Percentiles rank a stretch among this genome's conserved stretches.
These are phyloP conservation scores for Pyronema omphalodes DNA, from an alignment of 495 filamentous ascomycete species.

Conservation along the genomic window DNA sequence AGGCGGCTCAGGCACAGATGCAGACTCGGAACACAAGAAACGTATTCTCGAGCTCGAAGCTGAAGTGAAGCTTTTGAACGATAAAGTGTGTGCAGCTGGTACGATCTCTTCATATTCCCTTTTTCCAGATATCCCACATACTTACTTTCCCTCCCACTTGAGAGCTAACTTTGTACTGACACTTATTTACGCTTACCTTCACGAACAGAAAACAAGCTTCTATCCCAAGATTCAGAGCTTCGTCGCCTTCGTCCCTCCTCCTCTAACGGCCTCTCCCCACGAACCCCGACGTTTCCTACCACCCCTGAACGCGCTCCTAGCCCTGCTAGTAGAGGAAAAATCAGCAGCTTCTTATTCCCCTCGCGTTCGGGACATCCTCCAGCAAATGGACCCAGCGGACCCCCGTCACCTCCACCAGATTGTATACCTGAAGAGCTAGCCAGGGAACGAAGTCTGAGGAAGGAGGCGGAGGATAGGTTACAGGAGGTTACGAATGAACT, in stretches of 20 bases:
- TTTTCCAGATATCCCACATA: background rate
- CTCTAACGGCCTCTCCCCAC: slow-evolving; percentile 21
- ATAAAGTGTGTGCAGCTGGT: slow-evolving; percentile 63
- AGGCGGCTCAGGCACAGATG: too few relatives aligned
- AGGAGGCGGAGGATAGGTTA: slow-evolving; percentile 55
- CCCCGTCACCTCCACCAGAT: slow-evolving; percentile 26
- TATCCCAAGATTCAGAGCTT: slow-evolving; percentile 89
- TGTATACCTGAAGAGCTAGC: slow-evolving; percentile 53
- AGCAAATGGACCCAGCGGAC: slow-evolving; percentile 18
- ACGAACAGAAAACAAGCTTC: slow-evolving; percentile 49
- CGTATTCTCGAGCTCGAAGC: background rate
- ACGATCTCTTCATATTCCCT: slow-evolving; percentile 23
- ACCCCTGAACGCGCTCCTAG: slow-evolving; percentile 24
- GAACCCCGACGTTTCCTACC: slow-evolving; percentile 23
- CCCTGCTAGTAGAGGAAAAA: slow-evolving; percentile 30
- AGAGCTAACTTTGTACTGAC: background rate
- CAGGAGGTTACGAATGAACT: slow-evolving; percentile 57
- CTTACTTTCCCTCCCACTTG: background rate
- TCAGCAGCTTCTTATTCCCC: slow-evolving; percentile 41
- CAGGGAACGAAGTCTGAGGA: slow-evolving; percentile 51
- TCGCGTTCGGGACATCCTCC: slow-evolving; percentile 18
- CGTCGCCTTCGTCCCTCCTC: slow-evolving; percentile 23
- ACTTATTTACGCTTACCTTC: background rate
- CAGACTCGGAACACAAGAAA: too few relatives aligned
- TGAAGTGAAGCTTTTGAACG: slow-evolving; percentile 37